A percentile compares a stretch with the other conserved stretches of the same genome.
phyloP scores from a whole-genome alignment of 495 filamentous ascomycete species.

The Delitschia confertaspora region DNA sequence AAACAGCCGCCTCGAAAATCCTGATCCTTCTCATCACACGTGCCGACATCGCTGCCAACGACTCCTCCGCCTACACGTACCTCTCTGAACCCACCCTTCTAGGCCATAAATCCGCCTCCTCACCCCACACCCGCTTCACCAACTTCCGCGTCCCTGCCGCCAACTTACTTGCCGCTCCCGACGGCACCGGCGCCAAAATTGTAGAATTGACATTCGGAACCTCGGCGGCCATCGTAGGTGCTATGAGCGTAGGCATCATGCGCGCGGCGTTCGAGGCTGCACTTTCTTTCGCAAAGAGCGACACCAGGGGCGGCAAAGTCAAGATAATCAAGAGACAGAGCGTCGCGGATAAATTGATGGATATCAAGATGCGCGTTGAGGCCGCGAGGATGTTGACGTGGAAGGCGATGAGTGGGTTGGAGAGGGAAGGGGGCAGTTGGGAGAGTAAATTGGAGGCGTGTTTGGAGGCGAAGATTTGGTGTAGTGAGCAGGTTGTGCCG shows the following conservation, averaged over 20 bases:
- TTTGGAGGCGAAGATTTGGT: slow-evolving; percentile 45
- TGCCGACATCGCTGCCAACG: slow-evolving; percentile 39
- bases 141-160: slow-evolving; percentile 40
- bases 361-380: slow-evolving; percentile 47
- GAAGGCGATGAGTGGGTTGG: slow-evolving; percentile 42
- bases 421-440: slow-evolving; percentile 37
- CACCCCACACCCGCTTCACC: slow-evolving; percentile 42
- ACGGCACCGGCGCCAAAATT: slow-evolving; percentile 37
- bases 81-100: slow-evolving; percentile 36
- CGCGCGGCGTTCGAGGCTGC: slow-evolving; percentile 46
- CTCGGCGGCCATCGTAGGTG: slow-evolving; percentile 43
- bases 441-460: slow-evolving; percentile 39
- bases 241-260: slow-evolving; percentile 48
- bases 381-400: slow-evolving; percentile 44
- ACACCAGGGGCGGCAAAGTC: slow-evolving; percentile 37
- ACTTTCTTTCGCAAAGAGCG: slow-evolving; percentile 40
- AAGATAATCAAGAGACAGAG: slow-evolving; percentile 42
- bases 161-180: slow-evolving; percentile 40
- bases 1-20: slow-evolving; percentile 30
- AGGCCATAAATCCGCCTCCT: slow-evolving; percentile 42
- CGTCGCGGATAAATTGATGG: slow-evolving; percentile 44
- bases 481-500: slow-evolving; percentile 42
- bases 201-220: slow-evolving; percentile 37
- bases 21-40: slow-evolving; percentile 44
- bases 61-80: slow-evolving; percentile 35